phyloP scores from a whole-genome alignment of 306 rosid species.

The Mimosa pudica region DNA sequence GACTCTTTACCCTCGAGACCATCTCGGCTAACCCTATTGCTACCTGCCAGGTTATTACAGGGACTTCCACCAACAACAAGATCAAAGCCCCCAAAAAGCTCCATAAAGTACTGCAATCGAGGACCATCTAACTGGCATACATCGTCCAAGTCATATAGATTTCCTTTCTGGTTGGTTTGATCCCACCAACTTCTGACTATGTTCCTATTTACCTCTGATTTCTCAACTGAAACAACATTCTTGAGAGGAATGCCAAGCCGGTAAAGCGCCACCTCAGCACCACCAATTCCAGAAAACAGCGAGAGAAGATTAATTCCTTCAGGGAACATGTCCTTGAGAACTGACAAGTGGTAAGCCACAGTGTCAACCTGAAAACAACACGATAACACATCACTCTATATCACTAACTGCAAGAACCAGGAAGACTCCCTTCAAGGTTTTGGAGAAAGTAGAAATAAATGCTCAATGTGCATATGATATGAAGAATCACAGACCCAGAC shows the following conservation, averaged over 20 bases:
- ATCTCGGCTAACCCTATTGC: slow-evolving; percentile 80
- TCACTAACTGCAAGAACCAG: not conserved
- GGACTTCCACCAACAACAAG: slow-evolving; percentile 96
- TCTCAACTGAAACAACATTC: slow-evolving; percentile 86
- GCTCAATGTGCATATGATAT: not conserved
- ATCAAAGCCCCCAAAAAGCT: slow-evolving; percentile 74
- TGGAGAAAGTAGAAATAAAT: not conserved
- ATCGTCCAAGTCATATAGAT: slow-evolving; percentile 60
- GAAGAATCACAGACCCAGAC: too few species aligned
- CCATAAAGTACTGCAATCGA: slow-evolving; percentile 60
- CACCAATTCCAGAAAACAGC: slow-evolving; percentile 95
- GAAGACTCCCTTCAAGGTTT: slow-evolving; percentile 1
- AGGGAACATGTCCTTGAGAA: slow-evolving; percentile 76
- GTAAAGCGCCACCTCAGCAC: slow-evolving; percentile 95
- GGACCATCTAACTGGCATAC: slow-evolving; percentile 59
- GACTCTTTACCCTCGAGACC: slow-evolving; percentile 93
- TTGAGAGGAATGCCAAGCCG: slow-evolving; percentile 74
- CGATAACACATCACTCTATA: not conserved
- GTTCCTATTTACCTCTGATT: slow-evolving; percentile 71
- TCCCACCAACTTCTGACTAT: slow-evolving; percentile 97
- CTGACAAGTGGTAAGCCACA: slow-evolving; percentile 89
- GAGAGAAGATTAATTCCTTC: slow-evolving; percentile 85
- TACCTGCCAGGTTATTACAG: slow-evolving; percentile 89
- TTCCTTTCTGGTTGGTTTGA: slow-evolving; percentile 89
- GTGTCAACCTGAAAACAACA: slow-evolving; percentile 78